Conservation (phyloP, 1,284 basidiomycete species). For the Ceratobasidium sp. region DNA sequence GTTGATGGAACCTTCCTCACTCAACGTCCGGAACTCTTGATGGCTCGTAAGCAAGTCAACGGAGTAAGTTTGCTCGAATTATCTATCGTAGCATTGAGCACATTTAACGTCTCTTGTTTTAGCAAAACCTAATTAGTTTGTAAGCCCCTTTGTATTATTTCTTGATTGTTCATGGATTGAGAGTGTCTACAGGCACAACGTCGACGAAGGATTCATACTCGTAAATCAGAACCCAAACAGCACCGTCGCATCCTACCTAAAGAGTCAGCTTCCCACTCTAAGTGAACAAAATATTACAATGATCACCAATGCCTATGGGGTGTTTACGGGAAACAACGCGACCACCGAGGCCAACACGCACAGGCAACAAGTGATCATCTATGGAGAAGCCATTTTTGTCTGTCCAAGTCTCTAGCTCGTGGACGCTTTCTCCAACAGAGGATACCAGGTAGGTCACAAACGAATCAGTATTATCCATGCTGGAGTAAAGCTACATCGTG, state of each 20-base stretch:
- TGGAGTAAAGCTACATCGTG: not conserved
- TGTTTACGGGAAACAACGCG: conserved; percentile 9
- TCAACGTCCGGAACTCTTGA: conserved; percentile 14
- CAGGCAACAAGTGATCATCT: not conserved
- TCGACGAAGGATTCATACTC: conserved; percentile 32
- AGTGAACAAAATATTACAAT: conserved; percentile 1
- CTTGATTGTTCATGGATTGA: not conserved
- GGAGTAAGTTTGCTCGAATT: conserved; percentile 9
- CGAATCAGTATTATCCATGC: too few species aligned
- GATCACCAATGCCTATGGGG: conserved; percentile 1
- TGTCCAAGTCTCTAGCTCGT: conserved; percentile 35
- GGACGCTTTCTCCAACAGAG: conserved; percentile 22
- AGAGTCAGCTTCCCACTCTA: conserved; percentile 8
- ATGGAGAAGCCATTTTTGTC: conserved; percentile 24
- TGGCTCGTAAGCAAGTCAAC: conserved; percentile 34
- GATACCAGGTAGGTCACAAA: conserved; percentile 2
- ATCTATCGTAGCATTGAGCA: not conserved
- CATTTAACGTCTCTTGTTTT: not conserved
- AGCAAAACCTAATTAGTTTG: conserved; percentile 36
- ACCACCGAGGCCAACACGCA: not conserved
- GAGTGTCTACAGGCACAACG: conserved; percentile 20
- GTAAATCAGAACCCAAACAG: conserved; percentile 8
- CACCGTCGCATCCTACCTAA: conserved; percentile 4
- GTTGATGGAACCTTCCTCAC: conserved; percentile 31
- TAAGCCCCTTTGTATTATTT: not conserved